A percentile compares a stretch with the other conserved stretches of the same genome.
phyloP scores from a whole-genome alignment of 2,329 filamentous ascomycete species.

The Diplodia corticola region DNA sequence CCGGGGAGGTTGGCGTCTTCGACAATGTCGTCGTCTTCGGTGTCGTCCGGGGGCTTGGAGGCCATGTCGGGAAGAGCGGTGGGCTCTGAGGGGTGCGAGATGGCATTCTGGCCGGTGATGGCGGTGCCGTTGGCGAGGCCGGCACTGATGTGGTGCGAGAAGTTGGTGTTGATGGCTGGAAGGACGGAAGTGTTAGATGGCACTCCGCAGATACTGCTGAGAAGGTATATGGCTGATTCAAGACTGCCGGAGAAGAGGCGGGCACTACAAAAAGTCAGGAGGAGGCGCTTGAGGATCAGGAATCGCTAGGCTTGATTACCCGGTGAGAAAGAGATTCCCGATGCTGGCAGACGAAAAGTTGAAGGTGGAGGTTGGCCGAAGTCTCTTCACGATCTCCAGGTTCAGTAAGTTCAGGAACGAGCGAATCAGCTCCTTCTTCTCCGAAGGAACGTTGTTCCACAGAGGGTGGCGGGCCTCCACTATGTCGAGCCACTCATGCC shows the following conservation, averaged over 20 bases:
- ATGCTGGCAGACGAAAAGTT: conserved; percentile 54
- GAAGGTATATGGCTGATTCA: conserved; percentile 86
- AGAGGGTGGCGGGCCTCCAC: conserved; percentile 77
- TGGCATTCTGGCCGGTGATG: conserved; percentile 90
- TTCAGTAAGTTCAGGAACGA: conserved; percentile 54
- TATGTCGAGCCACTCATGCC: conserved; percentile 82
- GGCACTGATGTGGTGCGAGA: conserved; percentile 90
- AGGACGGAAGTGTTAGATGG: conserved; percentile 75
- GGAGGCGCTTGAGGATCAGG: conserved; percentile 58
- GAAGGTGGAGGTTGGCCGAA: conserved; percentile 49
- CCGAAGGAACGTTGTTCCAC: conserved; percentile 60
- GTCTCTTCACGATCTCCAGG: conserved; percentile 50
- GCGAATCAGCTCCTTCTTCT: conserved; percentile 54
- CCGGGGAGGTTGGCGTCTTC: conserved; percentile 83
- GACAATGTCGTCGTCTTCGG: conserved; percentile 61
- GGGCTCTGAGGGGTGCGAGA: conserved; percentile 76
- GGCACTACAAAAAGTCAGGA: conserved; percentile 51
- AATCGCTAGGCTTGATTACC: conserved; percentile 36
- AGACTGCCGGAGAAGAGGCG: conserved; percentile 90
- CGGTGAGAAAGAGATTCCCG: conserved; percentile 54
- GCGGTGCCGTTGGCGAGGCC: conserved; percentile 72
- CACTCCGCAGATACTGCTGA: conserved; percentile 84
- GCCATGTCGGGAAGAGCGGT: conserved; percentile 46
- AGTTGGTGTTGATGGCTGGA: conserved; percentile 91
- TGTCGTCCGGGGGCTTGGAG: conserved; percentile 33